These are phyloP conservation scores for Paracamarosporium sp. DNA, from an alignment of 2,329 filamentous ascomycete species.

Conservation along the genomic window DNA sequence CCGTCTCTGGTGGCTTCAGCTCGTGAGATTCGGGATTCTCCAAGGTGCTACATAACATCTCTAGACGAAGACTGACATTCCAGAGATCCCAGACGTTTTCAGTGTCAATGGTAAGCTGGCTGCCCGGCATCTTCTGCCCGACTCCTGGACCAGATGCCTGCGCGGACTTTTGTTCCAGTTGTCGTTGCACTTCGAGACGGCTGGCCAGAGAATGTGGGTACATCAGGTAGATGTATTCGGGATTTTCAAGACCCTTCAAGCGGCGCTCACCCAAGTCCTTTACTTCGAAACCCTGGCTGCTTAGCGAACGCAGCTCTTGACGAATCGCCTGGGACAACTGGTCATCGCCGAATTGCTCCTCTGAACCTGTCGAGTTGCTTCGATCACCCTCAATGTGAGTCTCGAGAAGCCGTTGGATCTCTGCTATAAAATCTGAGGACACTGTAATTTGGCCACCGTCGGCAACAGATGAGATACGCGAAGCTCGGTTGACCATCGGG, in stretches of 20 bases:
- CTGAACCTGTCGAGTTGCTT: constrained; percentile 70
- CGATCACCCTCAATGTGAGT: constrained; percentile 87
- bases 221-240: constrained; percentile 92
- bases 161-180: constrained; percentile 50
- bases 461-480: constrained; percentile 90
- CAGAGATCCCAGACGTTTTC: constrained; percentile 89
- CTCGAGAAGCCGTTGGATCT: constrained; percentile 90
- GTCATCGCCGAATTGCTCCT: constrained; percentile 80
- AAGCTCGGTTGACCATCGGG: constrained; percentile 97
- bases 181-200: constrained; percentile 74
- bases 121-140: constrained; percentile 67
- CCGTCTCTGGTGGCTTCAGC: constrained; percentile 81
- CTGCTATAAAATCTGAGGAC: constrained; percentile 94
- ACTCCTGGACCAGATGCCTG: constrained; percentile 56
- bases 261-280: constrained; percentile 96
- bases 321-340: constrained; percentile 77
- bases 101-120: constrained; percentile 78
- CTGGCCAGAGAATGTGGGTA: constrained; percentile 89
- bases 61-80: constrained; percentile 85
- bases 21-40: constrained; percentile 70
- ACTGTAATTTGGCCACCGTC: constrained; percentile 98
- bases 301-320: constrained; percentile 84
- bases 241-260: constrained; percentile 95
- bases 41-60: constrained; percentile 91
- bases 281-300: constrained; percentile 92